Evolutionary conservation across 108 stramenopile genomes (phyloP).

Genomic region (Bacterosira constricta): DNA sequence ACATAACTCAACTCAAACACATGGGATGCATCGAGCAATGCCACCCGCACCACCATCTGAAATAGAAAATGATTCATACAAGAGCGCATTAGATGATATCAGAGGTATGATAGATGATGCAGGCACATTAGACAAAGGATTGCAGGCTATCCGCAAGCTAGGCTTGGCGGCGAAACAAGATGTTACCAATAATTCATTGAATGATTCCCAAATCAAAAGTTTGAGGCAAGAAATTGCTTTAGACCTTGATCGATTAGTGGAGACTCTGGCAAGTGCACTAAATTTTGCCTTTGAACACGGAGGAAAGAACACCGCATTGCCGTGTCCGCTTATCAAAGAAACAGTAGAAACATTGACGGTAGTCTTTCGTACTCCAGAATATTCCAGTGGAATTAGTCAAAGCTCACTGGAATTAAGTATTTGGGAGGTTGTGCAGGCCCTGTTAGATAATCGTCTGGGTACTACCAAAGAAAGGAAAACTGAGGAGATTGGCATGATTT

Average conservation of each 20-base stretch:
- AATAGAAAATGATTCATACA: constrained; percentile 2
- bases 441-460: constrained; percentile 73
- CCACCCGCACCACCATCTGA: background rate
- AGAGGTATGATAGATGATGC: background rate
- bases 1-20: background rate
- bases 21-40: background rate
- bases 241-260: background rate
- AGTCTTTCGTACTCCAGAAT: constrained; percentile 55
- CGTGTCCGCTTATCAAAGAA: constrained; percentile 65
- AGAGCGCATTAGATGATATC: constrained; percentile 4
- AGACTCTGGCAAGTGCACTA: constrained; percentile 45
- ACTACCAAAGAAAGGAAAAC: constrained; percentile 30
- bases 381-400: constrained; percentile 41
- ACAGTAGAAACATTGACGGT: constrained; percentile 61
- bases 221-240: background rate
- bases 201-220: constrained; percentile 2
- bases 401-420: constrained; percentile 61
- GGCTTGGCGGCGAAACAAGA: constrained; percentile 4
- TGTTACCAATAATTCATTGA: background rate
- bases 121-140: background rate
- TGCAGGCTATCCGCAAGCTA: background rate
- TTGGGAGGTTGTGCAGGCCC: constrained; percentile 51
- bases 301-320: constrained; percentile 49
- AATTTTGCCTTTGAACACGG: constrained; percentile 63
- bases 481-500: constrained; percentile 63